Evolutionary conservation across 2,329 filamentous ascomycete genomes (phyloP), one percentile per base, ranked within the genome.

Genomic region (Pestalotiopsis sp.): DNA sequence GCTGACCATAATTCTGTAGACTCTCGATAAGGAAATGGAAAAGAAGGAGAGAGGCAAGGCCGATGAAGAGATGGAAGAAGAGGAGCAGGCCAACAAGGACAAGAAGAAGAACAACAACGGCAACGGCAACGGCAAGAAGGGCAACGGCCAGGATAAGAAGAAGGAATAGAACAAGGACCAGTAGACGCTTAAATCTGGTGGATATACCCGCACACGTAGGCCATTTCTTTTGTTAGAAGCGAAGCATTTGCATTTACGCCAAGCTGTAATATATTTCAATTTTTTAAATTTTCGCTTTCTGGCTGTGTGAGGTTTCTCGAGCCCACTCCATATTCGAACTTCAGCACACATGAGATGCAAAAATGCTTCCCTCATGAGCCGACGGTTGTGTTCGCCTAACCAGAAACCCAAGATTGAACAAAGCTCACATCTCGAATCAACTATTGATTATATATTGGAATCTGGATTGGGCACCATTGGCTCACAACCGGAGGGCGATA

Each of bases 21-120:
- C 39, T 17, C 77, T 91, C 39, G 87, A 88, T 70, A 81, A 86
- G 70, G 87, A 89, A 75, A 80, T 83, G 71, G 80, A 80, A 68
- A 78, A 78, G 39, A 78, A 77, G 49, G 77, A 79, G 11, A 73
- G 74, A 12, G 77, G 81, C n/a, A 75, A 79, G 2, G 78, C 81
- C 2, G 79, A 83, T 2, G 80, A 82, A 0, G 79, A 80, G 1
- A 78, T 79, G 7, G 77, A 79, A 7, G 80, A 82, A n/a, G 76
- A 80, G 5, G 77, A 80, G 0, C 75, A 80, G 6, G 74, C 79
- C 9, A 72, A 78, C 27, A 78, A 81, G 61, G 74, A 79, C 25
- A 75, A 77, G 13, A 77, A 79, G 67, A 71, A 72, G 60, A 61
- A 36, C 14, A 13, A 62, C 12, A 12, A 23, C 23, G 23, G 23